These are phyloP conservation scores for Sphagnurus paluster DNA, from an alignment of 1,284 basidiomycete genomes.

Conservation along the genomic window DNA sequence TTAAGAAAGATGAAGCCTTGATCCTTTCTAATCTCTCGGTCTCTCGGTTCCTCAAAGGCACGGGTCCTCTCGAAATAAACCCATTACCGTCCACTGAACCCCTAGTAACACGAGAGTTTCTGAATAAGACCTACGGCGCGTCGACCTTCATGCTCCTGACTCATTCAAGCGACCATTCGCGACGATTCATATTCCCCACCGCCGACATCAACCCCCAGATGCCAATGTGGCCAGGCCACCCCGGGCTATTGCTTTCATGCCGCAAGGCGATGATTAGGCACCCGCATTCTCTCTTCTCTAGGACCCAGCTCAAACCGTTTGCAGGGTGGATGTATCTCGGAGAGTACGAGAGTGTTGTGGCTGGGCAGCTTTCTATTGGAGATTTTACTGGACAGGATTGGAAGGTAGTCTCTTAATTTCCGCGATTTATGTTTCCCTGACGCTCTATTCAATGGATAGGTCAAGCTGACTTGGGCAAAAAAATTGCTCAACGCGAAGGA, in stretches of 20 bases:
- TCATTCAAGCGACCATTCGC: not conserved
- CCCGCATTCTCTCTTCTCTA: not conserved
- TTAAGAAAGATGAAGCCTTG: too few species aligned
- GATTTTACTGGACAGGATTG: not conserved
- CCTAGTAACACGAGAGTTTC: not conserved
- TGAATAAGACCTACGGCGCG: not conserved
- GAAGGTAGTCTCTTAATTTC: not conserved
- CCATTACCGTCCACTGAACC: not conserved
- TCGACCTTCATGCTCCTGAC: not conserved
- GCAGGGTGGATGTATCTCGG: not conserved
- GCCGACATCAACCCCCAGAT: not conserved
- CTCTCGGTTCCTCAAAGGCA: not conserved
- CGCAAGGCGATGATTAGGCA: not conserved
- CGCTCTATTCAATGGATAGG: constrained; percentile 11
- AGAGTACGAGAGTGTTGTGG: not conserved
- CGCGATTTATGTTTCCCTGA: not conserved
- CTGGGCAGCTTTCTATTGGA: not conserved
- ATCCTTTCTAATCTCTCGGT: not conserved
- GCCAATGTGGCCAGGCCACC: not conserved
- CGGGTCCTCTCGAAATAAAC: not conserved
- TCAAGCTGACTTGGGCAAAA: constrained; percentile 21
- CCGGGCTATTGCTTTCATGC: not conserved
- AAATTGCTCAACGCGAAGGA: constrained; percentile 12
- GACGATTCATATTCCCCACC: not conserved
- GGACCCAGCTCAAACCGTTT: not conserved